Conservation (phyloP, 805 yeast genomes). For the Peterozyma xylosa region DNA sequence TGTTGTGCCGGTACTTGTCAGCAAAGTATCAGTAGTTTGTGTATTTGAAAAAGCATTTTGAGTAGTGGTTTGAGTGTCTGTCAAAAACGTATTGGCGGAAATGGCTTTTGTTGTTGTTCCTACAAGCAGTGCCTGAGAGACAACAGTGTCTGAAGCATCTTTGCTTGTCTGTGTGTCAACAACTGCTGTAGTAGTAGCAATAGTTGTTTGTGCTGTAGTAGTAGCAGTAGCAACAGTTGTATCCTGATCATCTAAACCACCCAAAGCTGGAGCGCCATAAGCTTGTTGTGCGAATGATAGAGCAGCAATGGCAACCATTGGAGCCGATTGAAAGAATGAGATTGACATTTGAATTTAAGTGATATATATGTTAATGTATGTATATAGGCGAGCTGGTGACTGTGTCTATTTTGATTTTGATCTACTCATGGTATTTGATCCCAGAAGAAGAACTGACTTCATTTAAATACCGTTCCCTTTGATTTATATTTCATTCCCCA, state of each 20-base stretch:
- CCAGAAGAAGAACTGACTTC: too few species aligned
- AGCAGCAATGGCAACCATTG: slow-evolving; percentile 3
- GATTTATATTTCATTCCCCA: too few species aligned
- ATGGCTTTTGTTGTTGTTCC: background rate
- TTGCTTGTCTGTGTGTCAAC: slow-evolving; percentile 1
- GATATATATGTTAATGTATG: too few species aligned
- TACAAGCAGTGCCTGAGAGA: background rate
- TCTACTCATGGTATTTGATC: too few species aligned
- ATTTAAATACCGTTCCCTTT: too few species aligned
- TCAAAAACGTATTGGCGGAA: background rate
- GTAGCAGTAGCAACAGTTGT: slow-evolving; percentile 5
- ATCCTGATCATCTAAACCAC: slow-evolving; percentile 4
- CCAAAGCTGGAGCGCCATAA: slow-evolving; percentile 4
- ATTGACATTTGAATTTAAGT: slow-evolving; percentile 5
- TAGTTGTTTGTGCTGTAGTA: slow-evolving; percentile 3
- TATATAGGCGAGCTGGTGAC: too few species aligned
- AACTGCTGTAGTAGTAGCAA: slow-evolving; percentile 3
- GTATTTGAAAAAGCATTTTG: background rate
- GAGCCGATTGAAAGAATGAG: slow-evolving; percentile 6
- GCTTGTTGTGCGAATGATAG: slow-evolving; percentile 2
- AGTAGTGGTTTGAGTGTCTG: background rate
- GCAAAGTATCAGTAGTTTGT: background rate
- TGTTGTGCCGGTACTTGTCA: background rate
- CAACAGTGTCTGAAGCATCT: background rate
- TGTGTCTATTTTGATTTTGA: too few species aligned